Evolutionary conservation across 257 asterid species (phyloP).

Genomic region (Ocimum tenuiflorum): DNA sequence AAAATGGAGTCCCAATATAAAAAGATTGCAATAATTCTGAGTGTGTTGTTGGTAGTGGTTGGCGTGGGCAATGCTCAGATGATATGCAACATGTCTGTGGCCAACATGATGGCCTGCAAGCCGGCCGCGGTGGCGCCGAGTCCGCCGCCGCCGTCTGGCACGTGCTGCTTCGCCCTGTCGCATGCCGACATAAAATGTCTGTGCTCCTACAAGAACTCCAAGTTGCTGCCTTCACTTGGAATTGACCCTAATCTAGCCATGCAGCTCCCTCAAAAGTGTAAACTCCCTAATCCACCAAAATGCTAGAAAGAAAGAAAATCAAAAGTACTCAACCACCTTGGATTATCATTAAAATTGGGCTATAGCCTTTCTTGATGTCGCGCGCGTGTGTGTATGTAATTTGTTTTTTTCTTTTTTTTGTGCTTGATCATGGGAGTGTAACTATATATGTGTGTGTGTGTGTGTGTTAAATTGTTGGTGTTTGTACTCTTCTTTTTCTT

Average conservation of each 20-base stretch:
- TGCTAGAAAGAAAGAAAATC: slow-evolving; percentile 22
- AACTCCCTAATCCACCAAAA: slow-evolving; percentile 29
- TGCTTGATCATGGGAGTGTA: too few relatives aligned
- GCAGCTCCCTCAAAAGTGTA: slow-evolving; percentile 47
- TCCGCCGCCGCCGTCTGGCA: slow-evolving; percentile 39
- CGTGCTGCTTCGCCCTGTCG: slow-evolving; percentile 49
- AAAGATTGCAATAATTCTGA: background rate
- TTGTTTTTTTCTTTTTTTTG: too few relatives aligned
- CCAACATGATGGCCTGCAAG: slow-evolving; percentile 40
- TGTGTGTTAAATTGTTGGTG: too few relatives aligned
- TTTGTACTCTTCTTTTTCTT: too few relatives aligned
- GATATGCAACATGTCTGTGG: slow-evolving; percentile 37
- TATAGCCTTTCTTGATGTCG: too few relatives aligned
- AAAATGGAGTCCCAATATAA: slow-evolving; percentile 15
- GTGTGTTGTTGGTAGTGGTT: slow-evolving; percentile 1
- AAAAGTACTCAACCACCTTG: too few relatives aligned
- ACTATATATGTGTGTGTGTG: too few relatives aligned
- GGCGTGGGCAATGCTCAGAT: slow-evolving; percentile 23
- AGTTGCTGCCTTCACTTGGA: slow-evolving; percentile 40
- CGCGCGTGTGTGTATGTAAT: too few relatives aligned
- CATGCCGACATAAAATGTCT: slow-evolving; percentile 47
- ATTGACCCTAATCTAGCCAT: slow-evolving; percentile 47
- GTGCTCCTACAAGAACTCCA: slow-evolving; percentile 49
- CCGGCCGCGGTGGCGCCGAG: slow-evolving; percentile 43
- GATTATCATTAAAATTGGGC: too few relatives aligned